Percentiles rank a stretch among this genome's conserved stretches.
These are phyloP conservation scores for Scortechinia acanthostroma DNA, from an alignment of 2,329 filamentous ascomycete species.

Conservation along the genomic window DNA sequence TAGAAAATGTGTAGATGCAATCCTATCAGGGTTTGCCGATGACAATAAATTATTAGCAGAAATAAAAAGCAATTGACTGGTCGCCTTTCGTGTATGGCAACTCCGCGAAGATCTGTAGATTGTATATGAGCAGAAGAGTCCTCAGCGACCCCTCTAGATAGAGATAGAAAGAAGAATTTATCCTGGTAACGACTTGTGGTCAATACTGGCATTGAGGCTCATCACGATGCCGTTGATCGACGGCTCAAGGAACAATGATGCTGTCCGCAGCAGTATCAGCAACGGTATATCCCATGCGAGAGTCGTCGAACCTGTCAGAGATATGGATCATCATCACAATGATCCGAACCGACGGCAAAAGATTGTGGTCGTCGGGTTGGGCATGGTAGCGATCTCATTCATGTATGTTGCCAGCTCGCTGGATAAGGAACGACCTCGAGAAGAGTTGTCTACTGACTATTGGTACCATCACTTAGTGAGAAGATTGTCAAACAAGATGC, in stretches of 20 bases:
- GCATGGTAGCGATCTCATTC: slow-evolving; percentile 86
- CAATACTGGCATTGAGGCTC: no score
- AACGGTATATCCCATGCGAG: neutral
- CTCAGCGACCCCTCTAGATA: no score
- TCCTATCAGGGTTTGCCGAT: neutral
- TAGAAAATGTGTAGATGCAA: neutral
- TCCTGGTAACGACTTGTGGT: no score
- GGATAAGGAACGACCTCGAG: slow-evolving; percentile 26
- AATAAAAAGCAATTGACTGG: no score
- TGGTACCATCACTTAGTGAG: slow-evolving; percentile 68
- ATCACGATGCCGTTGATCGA: neutral
- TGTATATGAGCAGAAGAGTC: neutral
- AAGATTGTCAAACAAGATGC: slow-evolving; percentile 82
- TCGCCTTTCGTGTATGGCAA: neutral
- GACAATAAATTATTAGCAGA: no score
- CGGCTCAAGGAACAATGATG: neutral
- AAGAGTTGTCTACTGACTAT: neutral
- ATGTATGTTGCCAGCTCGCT: no score
- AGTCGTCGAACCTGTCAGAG: no score
- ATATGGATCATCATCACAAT: neutral
- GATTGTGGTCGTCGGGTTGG: slow-evolving; percentile 77
- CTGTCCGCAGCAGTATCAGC: neutral
- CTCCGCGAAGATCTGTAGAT: no score
- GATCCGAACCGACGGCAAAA: slow-evolving; percentile 39
- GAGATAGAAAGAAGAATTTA: no score